These are phyloP conservation scores for Lentinus tigrinus DNA, from an alignment of 768 basidiomycete species.

Conservation along the genomic window DNA sequence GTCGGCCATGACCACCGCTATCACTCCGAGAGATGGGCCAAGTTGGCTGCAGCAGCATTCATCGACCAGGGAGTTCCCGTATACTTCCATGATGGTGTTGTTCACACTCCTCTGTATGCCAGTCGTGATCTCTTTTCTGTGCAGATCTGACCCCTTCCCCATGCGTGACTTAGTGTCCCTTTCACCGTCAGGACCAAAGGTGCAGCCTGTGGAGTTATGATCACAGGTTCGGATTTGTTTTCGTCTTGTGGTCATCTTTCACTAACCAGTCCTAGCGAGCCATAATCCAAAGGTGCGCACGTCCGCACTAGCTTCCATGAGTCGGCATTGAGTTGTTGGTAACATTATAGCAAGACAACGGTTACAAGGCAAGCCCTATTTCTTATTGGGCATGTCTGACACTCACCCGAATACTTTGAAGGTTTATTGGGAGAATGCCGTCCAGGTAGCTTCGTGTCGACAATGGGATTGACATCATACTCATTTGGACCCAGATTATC, in stretches of 20 bases:
- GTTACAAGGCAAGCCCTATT: constrained; percentile 62
- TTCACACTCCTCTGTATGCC: constrained; percentile 75
- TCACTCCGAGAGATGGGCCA: constrained; percentile 77
- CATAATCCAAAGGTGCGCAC: constrained; percentile 80
- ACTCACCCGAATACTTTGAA: constrained; percentile 24
- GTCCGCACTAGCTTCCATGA: neutral
- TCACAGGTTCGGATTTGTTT: constrained; percentile 57
- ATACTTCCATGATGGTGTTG: constrained; percentile 65
- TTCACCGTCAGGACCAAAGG: constrained; percentile 65
- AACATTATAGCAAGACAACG: constrained; percentile 69
- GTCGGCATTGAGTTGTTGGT: neutral
- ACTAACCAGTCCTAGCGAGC: constrained; percentile 47
- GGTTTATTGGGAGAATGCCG: constrained; percentile 90
- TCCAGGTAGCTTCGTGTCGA: constrained; percentile 51
- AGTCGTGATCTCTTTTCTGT: neutral
- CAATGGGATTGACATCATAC: constrained; percentile 1
- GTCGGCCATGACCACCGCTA: constrained; percentile 86
- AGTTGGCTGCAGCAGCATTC: constrained; percentile 72
- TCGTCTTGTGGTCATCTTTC: too few species aligned
- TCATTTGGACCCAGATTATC: constrained; percentile 58
- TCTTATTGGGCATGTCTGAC: neutral
- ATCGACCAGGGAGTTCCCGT: constrained; percentile 62
- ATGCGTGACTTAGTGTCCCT: constrained; percentile 58
- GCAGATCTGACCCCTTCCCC: neutral
- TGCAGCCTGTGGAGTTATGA: constrained; percentile 87